phyloP scores from a whole-genome alignment of 768 basidiomycete species.

The Panus rudis region DNA sequence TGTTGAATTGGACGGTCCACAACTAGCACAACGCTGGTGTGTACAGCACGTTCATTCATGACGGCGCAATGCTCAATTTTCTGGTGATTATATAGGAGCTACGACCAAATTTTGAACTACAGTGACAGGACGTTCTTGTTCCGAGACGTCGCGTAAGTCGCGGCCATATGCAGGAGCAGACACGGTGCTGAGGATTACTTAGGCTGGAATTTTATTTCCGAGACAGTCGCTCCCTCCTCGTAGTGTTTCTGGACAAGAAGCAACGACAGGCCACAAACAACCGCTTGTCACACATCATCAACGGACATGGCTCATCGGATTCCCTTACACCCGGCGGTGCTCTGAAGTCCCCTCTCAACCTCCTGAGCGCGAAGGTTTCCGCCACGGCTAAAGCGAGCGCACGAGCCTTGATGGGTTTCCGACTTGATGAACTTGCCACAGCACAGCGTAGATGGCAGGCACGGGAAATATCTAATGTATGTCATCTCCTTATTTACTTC shows the following conservation, averaged over 20 bases:
- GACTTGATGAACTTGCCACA: slow-evolving; percentile 53
- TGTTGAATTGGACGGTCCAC: slow-evolving; percentile 72
- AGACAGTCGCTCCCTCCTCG: slow-evolving; percentile 80
- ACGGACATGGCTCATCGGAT: slow-evolving; percentile 23
- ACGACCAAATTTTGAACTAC: slow-evolving; percentile 69
- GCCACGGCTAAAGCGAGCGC: slow-evolving; percentile 30
- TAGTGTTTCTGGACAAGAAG: slow-evolving; percentile 70
- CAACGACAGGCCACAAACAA: slow-evolving; percentile 55
- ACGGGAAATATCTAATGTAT: slow-evolving; percentile 85
- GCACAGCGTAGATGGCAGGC: slow-evolving; percentile 85
- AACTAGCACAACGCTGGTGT: slow-evolving; percentile 79
- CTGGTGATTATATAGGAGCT: slow-evolving; percentile 44
- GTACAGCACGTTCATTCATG: slow-evolving; percentile 37
- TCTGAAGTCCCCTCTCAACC: slow-evolving; percentile 49
- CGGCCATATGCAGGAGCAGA: background rate
- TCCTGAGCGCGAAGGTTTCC: slow-evolving; percentile 27
- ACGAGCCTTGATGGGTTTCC: slow-evolving; percentile 39
- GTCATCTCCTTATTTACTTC: slow-evolving; percentile 15
- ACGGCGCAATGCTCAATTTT: background rate
- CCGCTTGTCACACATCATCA: slow-evolving; percentile 41
- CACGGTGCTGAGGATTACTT: background rate
- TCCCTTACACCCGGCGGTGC: slow-evolving; percentile 42
- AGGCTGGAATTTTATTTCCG: slow-evolving; percentile 91
- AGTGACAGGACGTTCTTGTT: slow-evolving; percentile 85
- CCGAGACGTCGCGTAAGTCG: slow-evolving; percentile 79